Evolutionary conservation across 2,329 filamentous ascomycete species (phyloP), one percentile per base, ranked within the genome.

Genomic region (Ophiosphaerella narmari): DNA sequence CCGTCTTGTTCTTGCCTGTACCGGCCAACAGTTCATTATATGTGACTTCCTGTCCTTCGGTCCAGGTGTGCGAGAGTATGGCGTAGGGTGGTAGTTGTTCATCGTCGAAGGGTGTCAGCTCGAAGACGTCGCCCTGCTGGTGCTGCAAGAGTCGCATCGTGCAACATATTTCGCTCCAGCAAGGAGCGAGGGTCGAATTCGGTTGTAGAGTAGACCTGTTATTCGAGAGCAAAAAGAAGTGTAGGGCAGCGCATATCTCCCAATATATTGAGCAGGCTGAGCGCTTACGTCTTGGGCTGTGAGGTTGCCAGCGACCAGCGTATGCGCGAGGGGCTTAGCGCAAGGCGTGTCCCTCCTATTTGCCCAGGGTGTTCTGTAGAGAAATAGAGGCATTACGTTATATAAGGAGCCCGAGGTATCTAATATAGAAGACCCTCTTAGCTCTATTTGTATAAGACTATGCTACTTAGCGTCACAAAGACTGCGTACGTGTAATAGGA

Each of bases 1-100:
- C 57, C 3, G 16, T 36, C 37, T 58, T 58, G 26, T 50, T 14
- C 32, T 45, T 44, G 33, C 50, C 52, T 43, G 47, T 42, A 31
- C 56, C 56, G 12, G 33, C 33, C 2, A 57, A 5, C 26, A 59
- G 43, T 18, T 61, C 55, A 32, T 49, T 29, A 16, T 55, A 59
- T 12, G 48, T 59, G 34, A 61, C 53, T 46, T 61, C 58, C 32
- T 59, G 47, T 7, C 50, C 48, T 5, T 54, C 48, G 5, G 41
- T 40, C 58, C 53, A 61, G 41, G 46, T 57, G 44, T 61, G 58
- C 21, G 55, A 61, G 32, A 21, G 18, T 21, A 21, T 21, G 18
- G 18, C 18, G 18, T 21, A 21, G 18, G 18, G 18, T 21, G 18
- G 18, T 4, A 4, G 18, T 21, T 21, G 18, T 21, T 21, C 18